Conservation (phyloP, 371 early-diverging fungal species). For the Phascolomyces articulosus region DNA sequence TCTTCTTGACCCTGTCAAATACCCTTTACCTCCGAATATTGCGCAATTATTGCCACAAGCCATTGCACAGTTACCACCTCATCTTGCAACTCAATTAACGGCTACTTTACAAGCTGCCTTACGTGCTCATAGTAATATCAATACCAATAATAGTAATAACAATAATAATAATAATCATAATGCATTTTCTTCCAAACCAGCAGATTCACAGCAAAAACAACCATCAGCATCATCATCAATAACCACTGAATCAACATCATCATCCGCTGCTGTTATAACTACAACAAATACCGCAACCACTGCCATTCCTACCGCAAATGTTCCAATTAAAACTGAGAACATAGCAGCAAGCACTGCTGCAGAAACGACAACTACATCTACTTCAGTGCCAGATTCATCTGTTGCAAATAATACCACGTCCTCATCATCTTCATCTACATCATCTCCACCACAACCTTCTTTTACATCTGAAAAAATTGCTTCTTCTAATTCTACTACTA, state of each 20-base stretch:
- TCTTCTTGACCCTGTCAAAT: slow-evolving; percentile 39
- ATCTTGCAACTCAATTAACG: slow-evolving; percentile 40
- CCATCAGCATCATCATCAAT: not conserved
- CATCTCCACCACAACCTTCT: too few relatives aligned
- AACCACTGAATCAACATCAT: not conserved
- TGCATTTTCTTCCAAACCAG: not conserved
- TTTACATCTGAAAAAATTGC: too few relatives aligned
- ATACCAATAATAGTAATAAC: not conserved
- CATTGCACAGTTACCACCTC: slow-evolving; percentile 46
- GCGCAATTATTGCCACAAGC: slow-evolving; percentile 46
- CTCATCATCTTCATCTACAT: too few relatives aligned
- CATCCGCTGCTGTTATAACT: not conserved
- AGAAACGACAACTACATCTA: not conserved
- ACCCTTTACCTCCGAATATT: slow-evolving; percentile 43
- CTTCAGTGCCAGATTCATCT: too few relatives aligned
- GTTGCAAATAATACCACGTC: too few relatives aligned
- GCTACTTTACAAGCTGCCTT: slow-evolving; percentile 33
- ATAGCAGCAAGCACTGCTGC: not conserved
- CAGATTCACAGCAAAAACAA: not conserved
- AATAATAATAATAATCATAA: not conserved
- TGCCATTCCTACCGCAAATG: not conserved
- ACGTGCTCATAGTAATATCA: slow-evolving; percentile 12
- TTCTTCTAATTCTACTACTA: too few relatives aligned
- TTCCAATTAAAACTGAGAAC: not conserved
- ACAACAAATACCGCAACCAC: not conserved